phyloP scores from a whole-genome alignment of 768 basidiomycete genomes.

The Suillus bovinus region DNA sequence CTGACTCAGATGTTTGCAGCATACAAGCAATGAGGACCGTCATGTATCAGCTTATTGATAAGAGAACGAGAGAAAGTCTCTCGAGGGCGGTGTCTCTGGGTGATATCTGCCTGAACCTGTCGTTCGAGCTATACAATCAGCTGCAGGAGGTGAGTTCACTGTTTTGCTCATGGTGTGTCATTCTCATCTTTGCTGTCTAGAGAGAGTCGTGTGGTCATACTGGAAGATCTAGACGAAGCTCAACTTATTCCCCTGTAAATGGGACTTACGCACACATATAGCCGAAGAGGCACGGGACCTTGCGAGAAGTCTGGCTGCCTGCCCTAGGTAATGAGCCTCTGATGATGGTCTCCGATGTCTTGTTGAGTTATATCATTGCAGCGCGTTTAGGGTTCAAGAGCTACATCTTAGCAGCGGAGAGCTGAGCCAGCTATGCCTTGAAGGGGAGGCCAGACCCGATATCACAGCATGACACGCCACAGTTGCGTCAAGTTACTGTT shows the following conservation, averaged over 20 bases:
- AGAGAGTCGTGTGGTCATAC: neutral
- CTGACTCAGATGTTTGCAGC: neutral
- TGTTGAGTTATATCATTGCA: neutral
- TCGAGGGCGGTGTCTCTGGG: constrained; percentile 4
- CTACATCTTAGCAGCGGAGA: neutral
- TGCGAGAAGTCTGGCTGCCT: neutral
- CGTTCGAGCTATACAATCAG: neutral
- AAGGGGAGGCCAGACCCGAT: neutral
- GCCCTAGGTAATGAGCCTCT: neutral
- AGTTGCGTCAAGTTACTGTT: constrained; percentile 7
- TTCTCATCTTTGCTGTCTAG: neutral
- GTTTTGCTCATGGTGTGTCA: neutral
- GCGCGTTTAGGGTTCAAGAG: neutral
- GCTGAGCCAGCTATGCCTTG: neutral
- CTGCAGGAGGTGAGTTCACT: neutral
- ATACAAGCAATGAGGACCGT: constrained; percentile 8
- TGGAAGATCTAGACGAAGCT: neutral
- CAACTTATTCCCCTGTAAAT: neutral
- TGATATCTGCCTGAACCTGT: constrained; percentile 1
- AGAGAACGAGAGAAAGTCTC: constrained; percentile 4
- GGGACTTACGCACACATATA: neutral
- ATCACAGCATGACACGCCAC: neutral
- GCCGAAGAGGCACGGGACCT: neutral
- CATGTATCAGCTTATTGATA: constrained; percentile 5
- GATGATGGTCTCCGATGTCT: neutral